A percentile compares a stretch with the other conserved stretches of the same genome.
Conservation (phyloP, 305 asterid genomes). For the Solanum hybrid region DNA sequence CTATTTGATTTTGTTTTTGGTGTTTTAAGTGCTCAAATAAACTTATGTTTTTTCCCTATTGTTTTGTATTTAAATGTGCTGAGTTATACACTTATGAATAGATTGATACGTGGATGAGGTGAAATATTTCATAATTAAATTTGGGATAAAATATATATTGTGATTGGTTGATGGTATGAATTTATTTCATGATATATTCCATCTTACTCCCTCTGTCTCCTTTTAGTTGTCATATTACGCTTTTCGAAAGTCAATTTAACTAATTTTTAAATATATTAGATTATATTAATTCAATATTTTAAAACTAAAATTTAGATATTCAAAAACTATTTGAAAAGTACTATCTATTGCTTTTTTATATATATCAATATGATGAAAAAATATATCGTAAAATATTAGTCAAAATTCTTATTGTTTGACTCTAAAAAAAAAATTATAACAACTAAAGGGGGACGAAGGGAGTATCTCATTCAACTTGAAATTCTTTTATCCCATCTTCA, state of each 20-base stretch:
- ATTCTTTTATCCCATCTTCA: not conserved
- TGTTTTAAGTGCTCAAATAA: not conserved
- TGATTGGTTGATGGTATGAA: not conserved
- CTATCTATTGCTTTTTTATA: no score
- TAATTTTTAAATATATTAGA: no score
- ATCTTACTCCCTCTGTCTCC: no score
- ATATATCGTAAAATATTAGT: not conserved
- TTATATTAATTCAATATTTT: no score
- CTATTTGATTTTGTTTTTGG: not conserved
- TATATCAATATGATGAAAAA: no score
- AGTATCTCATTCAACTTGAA: no score
- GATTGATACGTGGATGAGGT: not conserved
- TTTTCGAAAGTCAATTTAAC: no score
- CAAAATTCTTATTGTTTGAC: fast-evolving
- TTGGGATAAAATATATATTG: not conserved
- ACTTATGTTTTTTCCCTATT: not conserved
- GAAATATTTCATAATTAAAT: not conserved
- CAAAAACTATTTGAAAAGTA: no score
- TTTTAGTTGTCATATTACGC: no score
- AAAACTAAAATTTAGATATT: no score
- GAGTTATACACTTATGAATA: not conserved
- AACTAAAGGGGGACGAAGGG: no score
- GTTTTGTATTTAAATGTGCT: not conserved
- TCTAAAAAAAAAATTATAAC: not conserved
- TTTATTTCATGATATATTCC: not conserved